Percentiles rank a stretch among this genome's conserved stretches.
Conservation (phyloP, 441 rosid species). For the Geranium incanum region DNA sequence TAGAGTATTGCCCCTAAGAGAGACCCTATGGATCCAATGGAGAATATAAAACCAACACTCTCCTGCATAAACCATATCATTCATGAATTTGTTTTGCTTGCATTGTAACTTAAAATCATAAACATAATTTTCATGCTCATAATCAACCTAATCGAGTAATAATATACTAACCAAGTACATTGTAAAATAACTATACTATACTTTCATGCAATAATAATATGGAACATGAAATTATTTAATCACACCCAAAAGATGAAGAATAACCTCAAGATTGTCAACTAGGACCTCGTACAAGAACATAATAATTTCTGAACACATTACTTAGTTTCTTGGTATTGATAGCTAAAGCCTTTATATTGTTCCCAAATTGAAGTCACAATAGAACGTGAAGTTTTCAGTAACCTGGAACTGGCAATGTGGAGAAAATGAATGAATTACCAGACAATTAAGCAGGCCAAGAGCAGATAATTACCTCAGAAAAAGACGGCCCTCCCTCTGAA, state of each 20-base stretch:
- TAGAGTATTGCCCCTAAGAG: slow-evolving; percentile 67
- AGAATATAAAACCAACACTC: slow-evolving; percentile 70
- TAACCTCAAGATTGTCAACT: neutral
- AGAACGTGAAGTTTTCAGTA: neutral
- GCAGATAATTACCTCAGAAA: slow-evolving; percentile 56
- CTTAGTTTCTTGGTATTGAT: neutral
- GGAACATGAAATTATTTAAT: neutral
- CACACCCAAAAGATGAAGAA: neutral
- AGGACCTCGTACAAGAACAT: neutral
- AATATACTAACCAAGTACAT: neutral
- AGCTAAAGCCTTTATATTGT: neutral
- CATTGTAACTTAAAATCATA: neutral
- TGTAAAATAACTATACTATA: neutral
- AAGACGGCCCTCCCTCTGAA: slow-evolving; percentile 65
- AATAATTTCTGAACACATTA: too few relatives aligned
- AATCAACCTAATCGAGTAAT: neutral
- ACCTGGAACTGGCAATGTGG: neutral
- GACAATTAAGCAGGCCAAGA: neutral
- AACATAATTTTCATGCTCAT: neutral
- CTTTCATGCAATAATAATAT: neutral
- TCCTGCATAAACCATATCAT: slow-evolving; percentile 45
- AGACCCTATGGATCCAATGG: slow-evolving; percentile 77
- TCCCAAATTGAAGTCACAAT: neutral
- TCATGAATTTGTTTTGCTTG: neutral
- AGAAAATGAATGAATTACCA: neutral